Conservation (phyloP, 768 basidiomycete genomes). For the Terana coerulea region DNA sequence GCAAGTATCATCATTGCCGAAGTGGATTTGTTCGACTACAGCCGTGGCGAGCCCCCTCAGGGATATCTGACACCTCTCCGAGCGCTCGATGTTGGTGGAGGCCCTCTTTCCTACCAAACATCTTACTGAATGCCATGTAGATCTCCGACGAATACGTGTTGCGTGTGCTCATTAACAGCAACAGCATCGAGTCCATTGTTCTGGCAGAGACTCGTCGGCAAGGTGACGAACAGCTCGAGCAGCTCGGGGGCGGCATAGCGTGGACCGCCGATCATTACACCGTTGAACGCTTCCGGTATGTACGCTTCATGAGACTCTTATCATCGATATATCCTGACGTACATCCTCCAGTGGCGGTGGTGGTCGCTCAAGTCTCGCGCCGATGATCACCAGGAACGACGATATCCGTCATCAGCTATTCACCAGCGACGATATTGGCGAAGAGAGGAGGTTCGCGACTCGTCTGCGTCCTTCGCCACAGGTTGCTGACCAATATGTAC, state of each 20-base stretch:
- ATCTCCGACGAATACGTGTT: constrained; percentile 69
- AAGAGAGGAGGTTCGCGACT: constrained; percentile 4
- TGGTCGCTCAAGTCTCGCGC: constrained; percentile 44
- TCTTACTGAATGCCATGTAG: constrained; percentile 35
- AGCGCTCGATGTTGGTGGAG: constrained; percentile 62
- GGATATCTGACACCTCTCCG: constrained; percentile 73
- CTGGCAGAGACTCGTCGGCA: constrained; percentile 61
- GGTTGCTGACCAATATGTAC: constrained; percentile 17
- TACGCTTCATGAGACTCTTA: constrained; percentile 11
- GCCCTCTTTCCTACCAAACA: neutral
- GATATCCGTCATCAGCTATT: constrained; percentile 47
- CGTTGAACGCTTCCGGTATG: constrained; percentile 64
- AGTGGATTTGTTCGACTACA: constrained; percentile 80
- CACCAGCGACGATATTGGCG: constrained; percentile 45
- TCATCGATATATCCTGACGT: too few relatives aligned
- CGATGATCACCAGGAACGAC: constrained; percentile 22
- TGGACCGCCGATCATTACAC: constrained; percentile 62
- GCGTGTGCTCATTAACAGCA: constrained; percentile 76
- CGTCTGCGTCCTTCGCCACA: too few relatives aligned
- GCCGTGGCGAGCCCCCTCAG: constrained; percentile 62
- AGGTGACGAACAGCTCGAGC: constrained; percentile 51
- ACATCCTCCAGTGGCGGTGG: constrained; percentile 67
- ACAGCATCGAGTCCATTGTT: constrained; percentile 66
- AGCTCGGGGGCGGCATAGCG: constrained; percentile 45
- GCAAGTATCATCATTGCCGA: constrained; percentile 58